Evolutionary conservation across 352 stramenopile species (phyloP).

Genomic region (Pythium scleroteichum): DNA sequence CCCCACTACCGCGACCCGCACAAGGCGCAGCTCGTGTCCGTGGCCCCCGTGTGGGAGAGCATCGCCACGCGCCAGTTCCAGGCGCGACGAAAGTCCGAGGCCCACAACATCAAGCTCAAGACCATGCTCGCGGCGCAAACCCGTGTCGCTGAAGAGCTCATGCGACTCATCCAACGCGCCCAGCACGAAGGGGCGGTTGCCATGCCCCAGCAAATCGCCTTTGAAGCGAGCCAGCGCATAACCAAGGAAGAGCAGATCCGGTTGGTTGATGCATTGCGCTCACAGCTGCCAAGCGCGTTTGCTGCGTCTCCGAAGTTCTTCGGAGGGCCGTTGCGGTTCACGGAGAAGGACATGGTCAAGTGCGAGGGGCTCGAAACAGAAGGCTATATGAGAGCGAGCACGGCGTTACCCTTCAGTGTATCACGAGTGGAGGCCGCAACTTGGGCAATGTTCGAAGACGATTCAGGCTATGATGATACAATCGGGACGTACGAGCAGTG

Average conservation of each 20-base stretch:
- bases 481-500: neutral
- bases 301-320: neutral
- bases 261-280: neutral
- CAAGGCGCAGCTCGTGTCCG: constrained; percentile 8
- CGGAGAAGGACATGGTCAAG: neutral
- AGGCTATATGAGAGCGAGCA: constrained; percentile 9
- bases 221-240: neutral
- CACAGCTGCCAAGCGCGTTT: neutral
- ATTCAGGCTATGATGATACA: neutral
- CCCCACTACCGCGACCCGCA: constrained; percentile 14
- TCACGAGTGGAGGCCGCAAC: constrained; percentile 6
- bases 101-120: constrained; percentile 18
- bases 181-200: neutral
- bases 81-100: constrained; percentile 18
- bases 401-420: constrained; percentile 8
- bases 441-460: constrained; percentile 9
- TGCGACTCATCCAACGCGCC: constrained; percentile 11
- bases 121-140: constrained; percentile 3
- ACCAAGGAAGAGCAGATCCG: neutral
- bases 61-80: constrained; percentile 30
- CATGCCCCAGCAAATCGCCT: neutral
- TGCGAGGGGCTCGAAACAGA: neutral
- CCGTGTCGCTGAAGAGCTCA: constrained; percentile 11
- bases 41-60: constrained; percentile 26
- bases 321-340: constrained; percentile 1